A percentile compares a stretch with the other conserved stretches of the same genome.
Evolutionary conservation across 2,329 filamentous ascomycete species (phyloP).

Genomic region (Sphaerulina vaccinii): DNA sequence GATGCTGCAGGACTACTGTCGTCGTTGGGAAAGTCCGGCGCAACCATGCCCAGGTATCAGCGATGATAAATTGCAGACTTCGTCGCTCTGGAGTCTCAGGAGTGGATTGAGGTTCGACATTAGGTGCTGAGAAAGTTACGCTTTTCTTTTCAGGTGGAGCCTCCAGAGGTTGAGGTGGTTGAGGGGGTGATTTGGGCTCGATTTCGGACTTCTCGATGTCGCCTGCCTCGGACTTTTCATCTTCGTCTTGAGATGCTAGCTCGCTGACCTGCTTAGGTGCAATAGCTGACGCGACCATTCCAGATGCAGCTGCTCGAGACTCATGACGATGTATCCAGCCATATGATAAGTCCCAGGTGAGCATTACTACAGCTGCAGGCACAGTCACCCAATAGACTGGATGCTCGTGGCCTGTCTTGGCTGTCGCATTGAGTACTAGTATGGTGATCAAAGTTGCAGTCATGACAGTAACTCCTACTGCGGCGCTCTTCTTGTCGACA

Average conservation of each 20-base stretch:
- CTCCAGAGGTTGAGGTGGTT: background rate
- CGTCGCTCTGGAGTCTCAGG: slow-evolving; percentile 21
- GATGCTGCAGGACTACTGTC: slow-evolving; percentile 62
- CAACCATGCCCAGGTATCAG: slow-evolving; percentile 55
- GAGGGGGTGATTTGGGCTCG: background rate
- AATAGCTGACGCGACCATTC: slow-evolving; percentile 51
- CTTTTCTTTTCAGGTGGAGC: background rate
- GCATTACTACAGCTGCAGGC: slow-evolving; percentile 66
- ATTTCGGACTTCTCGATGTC: background rate
- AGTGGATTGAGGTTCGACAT: background rate
- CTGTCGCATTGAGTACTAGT: slow-evolving; percentile 63
- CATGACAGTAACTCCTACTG: slow-evolving; percentile 66
- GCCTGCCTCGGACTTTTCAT: background rate
- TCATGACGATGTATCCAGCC: slow-evolving; percentile 64
- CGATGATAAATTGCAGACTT: slow-evolving; percentile 55
- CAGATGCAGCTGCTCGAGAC: slow-evolving; percentile 61
- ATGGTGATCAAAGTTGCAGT: slow-evolving; percentile 64
- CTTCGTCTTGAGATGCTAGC: background rate
- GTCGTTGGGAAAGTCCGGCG: slow-evolving; percentile 71
- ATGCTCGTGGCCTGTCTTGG: slow-evolving; percentile 49
- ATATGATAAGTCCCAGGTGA: slow-evolving; percentile 63
- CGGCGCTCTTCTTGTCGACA: slow-evolving; percentile 64
- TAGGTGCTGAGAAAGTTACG: slow-evolving; percentile 2
- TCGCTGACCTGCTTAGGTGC: slow-evolving; percentile 44
- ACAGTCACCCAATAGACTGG: slow-evolving; percentile 69